A percentile compares a stretch with the other conserved stretches of the same genome.
Evolutionary conservation across 257 asterid genomes (phyloP).

Genomic region (Ajuga chamaepitys): DNA sequence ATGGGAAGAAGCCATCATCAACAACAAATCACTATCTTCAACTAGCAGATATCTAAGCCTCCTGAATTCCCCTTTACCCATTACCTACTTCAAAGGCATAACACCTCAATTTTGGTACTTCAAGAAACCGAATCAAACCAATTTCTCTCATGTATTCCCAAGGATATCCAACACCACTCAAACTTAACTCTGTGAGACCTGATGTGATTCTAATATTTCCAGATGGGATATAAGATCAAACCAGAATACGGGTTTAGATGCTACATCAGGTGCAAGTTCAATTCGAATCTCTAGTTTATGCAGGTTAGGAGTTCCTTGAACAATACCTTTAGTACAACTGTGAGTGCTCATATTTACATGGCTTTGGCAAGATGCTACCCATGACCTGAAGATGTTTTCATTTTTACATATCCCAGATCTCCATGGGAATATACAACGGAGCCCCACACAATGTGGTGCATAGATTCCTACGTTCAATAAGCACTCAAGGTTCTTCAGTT

Average conservation of each 20-base stretch:
- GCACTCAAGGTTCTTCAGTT: neutral
- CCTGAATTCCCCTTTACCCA: no score
- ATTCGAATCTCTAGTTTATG: neutral
- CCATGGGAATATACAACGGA: neutral
- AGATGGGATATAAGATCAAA: neutral
- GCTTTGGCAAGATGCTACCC: neutral
- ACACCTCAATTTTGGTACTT: neutral
- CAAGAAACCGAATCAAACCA: neutral
- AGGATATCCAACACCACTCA: neutral
- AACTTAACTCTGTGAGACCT: neutral
- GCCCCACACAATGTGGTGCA: neutral
- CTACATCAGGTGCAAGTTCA: neutral
- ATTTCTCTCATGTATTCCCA: neutral
- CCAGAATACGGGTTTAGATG: neutral
- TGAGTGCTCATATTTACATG: neutral
- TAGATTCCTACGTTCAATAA: neutral
- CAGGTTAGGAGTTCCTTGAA: neutral
- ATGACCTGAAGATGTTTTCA: neutral
- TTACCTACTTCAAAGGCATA: neutral
- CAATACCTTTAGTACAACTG: neutral
- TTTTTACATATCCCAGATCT: neutral
- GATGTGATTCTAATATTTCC: neutral
- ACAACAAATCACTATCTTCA: no score
- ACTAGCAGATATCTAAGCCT: no score
- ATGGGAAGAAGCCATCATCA: no score